Conservation (phyloP, 2,329 filamentous ascomycete species). For the Ophiosphaerella narmari region DNA sequence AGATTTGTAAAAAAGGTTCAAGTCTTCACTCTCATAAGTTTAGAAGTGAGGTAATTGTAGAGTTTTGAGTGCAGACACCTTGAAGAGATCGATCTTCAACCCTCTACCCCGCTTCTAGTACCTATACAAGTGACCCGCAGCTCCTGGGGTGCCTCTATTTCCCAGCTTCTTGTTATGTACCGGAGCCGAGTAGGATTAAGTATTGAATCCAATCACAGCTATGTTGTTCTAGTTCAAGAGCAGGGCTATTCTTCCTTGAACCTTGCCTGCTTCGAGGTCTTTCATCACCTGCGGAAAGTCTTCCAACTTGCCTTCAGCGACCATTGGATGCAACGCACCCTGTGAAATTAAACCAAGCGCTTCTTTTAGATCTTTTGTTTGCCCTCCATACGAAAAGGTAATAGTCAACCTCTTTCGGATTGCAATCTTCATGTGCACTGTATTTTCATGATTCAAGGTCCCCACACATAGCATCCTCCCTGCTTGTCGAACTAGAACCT, state of each 20-base stretch:
- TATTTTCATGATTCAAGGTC: constrained; percentile 30
- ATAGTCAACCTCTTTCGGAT: constrained; percentile 25
- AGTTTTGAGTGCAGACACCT: no score
- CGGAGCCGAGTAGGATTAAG: no score
- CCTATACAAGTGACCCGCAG: no score
- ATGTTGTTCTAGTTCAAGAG: constrained; percentile 7
- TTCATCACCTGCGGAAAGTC: constrained; percentile 22
- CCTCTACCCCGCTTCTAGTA: no score
- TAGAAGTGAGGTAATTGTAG: no score
- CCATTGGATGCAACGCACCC: constrained; percentile 22
- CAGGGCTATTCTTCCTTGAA: constrained; percentile 20
- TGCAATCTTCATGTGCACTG: constrained; percentile 26
- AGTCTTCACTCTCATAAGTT: no score
- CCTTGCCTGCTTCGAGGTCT: constrained; percentile 19
- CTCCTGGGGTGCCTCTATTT: no score
- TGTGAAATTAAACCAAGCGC: constrained; percentile 18
- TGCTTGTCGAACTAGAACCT: constrained; percentile 19
- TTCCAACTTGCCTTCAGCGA: constrained; percentile 19
- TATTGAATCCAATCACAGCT: neutral
- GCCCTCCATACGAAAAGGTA: constrained; percentile 28
- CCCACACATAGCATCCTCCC: constrained; percentile 27
- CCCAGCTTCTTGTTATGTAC: no score
- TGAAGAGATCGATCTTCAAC: no score
- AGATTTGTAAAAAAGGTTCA: no score
- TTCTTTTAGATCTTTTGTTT: constrained; percentile 20